Evolutionary conservation across 768 basidiomycete species (phyloP).

Genomic region (Xerocomus potaroensis): DNA sequence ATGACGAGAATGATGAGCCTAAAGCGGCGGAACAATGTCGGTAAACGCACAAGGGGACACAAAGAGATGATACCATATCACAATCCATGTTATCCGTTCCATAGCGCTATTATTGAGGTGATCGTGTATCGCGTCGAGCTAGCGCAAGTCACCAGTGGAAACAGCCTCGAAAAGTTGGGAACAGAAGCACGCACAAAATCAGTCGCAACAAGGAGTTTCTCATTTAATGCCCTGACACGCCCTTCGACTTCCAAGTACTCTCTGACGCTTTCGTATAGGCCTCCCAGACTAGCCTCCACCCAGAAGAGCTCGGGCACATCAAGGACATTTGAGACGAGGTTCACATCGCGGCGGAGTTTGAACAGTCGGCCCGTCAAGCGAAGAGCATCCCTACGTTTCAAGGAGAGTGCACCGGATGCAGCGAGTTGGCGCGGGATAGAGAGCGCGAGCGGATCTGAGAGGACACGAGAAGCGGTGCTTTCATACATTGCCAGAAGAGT

Average conservation of each 20-base stretch:
- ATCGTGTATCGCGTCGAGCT: constrained; percentile 92
- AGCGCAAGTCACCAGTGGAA: constrained; percentile 2
- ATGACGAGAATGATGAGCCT: constrained; percentile 90
- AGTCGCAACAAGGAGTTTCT: constrained; percentile 81
- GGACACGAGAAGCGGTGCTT: constrained; percentile 66
- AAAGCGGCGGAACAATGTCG: constrained; percentile 19
- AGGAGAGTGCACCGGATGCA: constrained; percentile 64
- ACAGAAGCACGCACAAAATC: constrained; percentile 63
- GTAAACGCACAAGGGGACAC: constrained; percentile 39
- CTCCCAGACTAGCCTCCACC: constrained; percentile 87
- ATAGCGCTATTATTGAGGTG: constrained; percentile 87
- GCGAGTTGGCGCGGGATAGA: constrained; percentile 86
- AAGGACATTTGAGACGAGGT: constrained; percentile 87
- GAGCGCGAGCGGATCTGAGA: constrained; percentile 71
- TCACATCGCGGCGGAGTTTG: constrained; percentile 84
- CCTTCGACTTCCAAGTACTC: constrained; percentile 93
- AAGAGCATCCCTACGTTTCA: constrained; percentile 79
- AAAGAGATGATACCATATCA: constrained; percentile 52
- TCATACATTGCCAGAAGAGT: constrained; percentile 90
- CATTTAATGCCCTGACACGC: constrained; percentile 81
- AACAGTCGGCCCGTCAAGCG: constrained; percentile 84
- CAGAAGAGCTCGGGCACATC: constrained; percentile 95
- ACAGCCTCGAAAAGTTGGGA: background rate
- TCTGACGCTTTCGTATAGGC: constrained; percentile 85
- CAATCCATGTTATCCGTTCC: constrained; percentile 84